These are phyloP conservation scores for Larix sibirica DNA, from an alignment of 83 land plant species.

Conservation along the genomic window DNA sequence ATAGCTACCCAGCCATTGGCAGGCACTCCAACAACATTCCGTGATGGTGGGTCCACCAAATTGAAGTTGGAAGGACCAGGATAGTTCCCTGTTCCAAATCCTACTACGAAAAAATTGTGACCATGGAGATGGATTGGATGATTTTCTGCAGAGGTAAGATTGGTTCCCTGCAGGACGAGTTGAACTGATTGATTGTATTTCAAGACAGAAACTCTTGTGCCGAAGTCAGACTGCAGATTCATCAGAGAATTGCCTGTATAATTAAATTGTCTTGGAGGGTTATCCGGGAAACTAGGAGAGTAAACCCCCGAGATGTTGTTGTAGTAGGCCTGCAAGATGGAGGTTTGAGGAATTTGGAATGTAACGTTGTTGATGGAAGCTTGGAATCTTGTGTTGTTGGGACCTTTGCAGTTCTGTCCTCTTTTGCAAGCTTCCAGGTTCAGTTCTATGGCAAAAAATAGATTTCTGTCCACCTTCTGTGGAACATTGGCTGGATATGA, in stretches of 20 bases:
- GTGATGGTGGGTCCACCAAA: constrained; percentile 25
- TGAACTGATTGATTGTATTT: constrained; percentile 20
- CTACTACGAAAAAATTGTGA: constrained; percentile 21
- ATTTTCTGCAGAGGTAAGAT: constrained; percentile 11
- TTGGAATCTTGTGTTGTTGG: constrained; percentile 15
- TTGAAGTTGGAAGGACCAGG: constrained; percentile 20
- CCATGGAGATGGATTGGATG: constrained; percentile 25
- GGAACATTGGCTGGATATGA: constrained; percentile 22
- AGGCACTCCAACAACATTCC: constrained; percentile 34
- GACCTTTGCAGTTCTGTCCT: constrained; percentile 23
- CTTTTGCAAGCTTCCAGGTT: constrained; percentile 35
- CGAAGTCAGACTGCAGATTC: constrained; percentile 14
- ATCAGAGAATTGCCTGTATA: constrained; percentile 8
- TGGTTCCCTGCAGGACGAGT: constrained; percentile 20
- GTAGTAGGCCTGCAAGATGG: constrained; percentile 16
- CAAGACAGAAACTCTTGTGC: constrained; percentile 8
- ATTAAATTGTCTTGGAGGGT: constrained; percentile 1
- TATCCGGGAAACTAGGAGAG: constrained; percentile 19
- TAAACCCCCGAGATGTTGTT: constrained; percentile 14
- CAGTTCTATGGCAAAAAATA: constrained; percentile 44
- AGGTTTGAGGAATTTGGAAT: constrained; percentile 18
- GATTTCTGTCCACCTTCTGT: constrained; percentile 31
- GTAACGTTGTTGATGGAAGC: constrained; percentile 40
- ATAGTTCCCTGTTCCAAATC: constrained; percentile 18
- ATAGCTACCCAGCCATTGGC: constrained; percentile 29